A percentile compares a stretch with the other conserved stretches of the same genome.
Evolutionary conservation across 1,139 yeast genomes (phyloP).

Genomic region (Ashbya aceris): DNA sequence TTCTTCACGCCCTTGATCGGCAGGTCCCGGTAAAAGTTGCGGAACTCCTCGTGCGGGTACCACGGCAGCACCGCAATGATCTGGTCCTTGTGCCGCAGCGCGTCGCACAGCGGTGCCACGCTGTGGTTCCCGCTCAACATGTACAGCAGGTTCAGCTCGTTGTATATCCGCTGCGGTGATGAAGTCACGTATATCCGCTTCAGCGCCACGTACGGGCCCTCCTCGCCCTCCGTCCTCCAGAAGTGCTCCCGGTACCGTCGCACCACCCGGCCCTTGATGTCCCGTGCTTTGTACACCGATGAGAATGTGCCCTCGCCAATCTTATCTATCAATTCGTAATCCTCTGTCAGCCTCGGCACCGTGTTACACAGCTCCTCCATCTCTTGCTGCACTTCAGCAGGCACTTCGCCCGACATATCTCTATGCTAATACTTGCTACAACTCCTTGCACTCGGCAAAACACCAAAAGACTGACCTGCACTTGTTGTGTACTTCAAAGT

Average conservation of each 20-base stretch:
- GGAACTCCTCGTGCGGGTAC: constrained; percentile 83
- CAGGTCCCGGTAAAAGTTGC: constrained; percentile 74
- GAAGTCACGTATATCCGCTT: constrained; percentile 93
- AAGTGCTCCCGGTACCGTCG: constrained; percentile 23
- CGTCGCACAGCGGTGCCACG: constrained; percentile 86
- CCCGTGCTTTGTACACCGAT: constrained; percentile 82
- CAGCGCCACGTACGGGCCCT: constrained; percentile 58
- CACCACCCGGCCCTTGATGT: constrained; percentile 30
- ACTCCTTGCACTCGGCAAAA: no score
- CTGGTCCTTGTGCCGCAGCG: constrained; percentile 79
- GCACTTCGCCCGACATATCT: constrained; percentile 17
- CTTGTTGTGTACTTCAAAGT: no score
- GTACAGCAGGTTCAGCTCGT: constrained; percentile 72
- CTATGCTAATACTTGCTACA: no score
- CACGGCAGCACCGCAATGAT: constrained; percentile 88
- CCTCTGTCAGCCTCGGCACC: constrained; percentile 51
- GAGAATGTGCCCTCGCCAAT: constrained; percentile 96
- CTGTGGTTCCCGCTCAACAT: constrained; percentile 57
- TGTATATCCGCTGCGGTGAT: constrained; percentile 81
- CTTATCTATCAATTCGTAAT: constrained; percentile 65
- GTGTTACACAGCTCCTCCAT: constrained; percentile 52
- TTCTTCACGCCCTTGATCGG: constrained; percentile 71
- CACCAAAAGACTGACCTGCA: no score
- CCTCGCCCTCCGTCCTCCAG: constrained; percentile 28
- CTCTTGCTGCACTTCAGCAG: constrained; percentile 50